phyloP scores from a whole-genome alignment of 768 basidiomycete genomes.

The Exidia glandulosa region DNA sequence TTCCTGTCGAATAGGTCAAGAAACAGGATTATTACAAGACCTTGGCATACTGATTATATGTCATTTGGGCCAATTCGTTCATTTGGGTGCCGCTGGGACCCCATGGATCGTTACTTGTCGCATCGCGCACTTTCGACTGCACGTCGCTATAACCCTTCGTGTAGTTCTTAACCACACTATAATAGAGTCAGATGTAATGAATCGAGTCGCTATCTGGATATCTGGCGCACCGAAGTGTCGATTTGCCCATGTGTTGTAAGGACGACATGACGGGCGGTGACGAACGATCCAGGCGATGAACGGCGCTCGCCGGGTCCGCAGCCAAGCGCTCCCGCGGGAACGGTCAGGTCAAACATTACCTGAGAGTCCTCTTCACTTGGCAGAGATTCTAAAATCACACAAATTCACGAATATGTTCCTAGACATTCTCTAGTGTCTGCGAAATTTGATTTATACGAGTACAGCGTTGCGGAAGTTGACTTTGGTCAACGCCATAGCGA shows the following conservation, averaged over 20 bases:
- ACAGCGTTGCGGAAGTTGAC: no score
- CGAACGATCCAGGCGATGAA: not conserved
- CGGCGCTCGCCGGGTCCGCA: not conserved
- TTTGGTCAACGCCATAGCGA: no score
- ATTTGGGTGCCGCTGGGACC: slow-evolving; percentile 96
- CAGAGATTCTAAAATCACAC: no score
- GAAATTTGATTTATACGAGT: no score
- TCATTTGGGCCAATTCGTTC: slow-evolving; percentile 96
- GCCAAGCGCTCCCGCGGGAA: no score
- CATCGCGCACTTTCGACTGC: slow-evolving; percentile 91
- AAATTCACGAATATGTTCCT: no score
- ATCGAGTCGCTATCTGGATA: not conserved
- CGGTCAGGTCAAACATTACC: no score
- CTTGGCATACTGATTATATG: slow-evolving; percentile 81
- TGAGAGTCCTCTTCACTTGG: no score
- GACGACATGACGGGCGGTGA: slow-evolving; percentile 19
- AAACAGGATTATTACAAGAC: not conserved
- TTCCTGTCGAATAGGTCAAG: slow-evolving; percentile 41
- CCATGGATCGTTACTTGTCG: slow-evolving; percentile 97
- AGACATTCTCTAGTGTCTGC: no score
- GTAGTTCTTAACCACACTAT: slow-evolving; percentile 78
- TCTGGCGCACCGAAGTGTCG: slow-evolving; percentile 1
- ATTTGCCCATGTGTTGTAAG: slow-evolving; percentile 81
- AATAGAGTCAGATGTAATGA: not conserved
- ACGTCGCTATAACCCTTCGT: slow-evolving; percentile 90